Conservation (phyloP, 768 basidiomycete genomes). For the Kwoniella pini region DNA sequence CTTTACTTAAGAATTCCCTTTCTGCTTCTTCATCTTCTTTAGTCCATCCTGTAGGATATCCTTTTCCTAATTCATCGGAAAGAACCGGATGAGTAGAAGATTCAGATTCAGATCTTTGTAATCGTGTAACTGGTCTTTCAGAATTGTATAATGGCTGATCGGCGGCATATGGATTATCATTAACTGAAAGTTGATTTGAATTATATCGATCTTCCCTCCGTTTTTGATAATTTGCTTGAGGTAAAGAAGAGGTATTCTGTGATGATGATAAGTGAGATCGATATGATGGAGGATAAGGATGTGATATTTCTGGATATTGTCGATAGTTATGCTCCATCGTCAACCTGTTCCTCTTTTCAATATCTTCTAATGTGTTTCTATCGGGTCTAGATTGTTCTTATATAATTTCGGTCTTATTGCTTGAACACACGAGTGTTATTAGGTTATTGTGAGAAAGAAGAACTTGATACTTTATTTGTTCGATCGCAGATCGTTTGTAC, state of each 20-base stretch:
- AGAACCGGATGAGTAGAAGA: constrained; percentile 14
- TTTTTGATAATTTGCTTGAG: constrained; percentile 3
- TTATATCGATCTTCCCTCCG: constrained; percentile 11
- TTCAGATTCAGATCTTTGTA: constrained; percentile 16
- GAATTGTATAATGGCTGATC: background rate
- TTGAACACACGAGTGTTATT: too few species aligned
- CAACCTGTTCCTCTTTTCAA: too few species aligned
- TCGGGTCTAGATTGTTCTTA: too few species aligned
- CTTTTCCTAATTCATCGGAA: background rate
- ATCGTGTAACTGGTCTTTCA: constrained; percentile 1
- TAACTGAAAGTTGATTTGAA: background rate
- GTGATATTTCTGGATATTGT: constrained; percentile 10
- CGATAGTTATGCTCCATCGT: too few species aligned
- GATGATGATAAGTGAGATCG: constrained; percentile 2
- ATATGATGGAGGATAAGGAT: constrained; percentile 31
- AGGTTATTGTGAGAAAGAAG: too few species aligned
- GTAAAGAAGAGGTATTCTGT: background rate
- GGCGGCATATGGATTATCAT: constrained; percentile 12
- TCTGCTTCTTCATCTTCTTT: constrained; percentile 41
- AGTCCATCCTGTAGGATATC: constrained; percentile 23
- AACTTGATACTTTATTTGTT: too few species aligned
- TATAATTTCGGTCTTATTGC: too few species aligned
- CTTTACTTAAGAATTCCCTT: constrained; percentile 38
- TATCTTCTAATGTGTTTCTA: too few species aligned
- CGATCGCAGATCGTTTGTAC: too few species aligned